A percentile compares a stretch with the other conserved stretches of the same genome.
These are phyloP conservation scores for Stagonosporopsis tanaceti DNA, from an alignment of 2,329 filamentous ascomycete genomes.

Conservation along the genomic window DNA sequence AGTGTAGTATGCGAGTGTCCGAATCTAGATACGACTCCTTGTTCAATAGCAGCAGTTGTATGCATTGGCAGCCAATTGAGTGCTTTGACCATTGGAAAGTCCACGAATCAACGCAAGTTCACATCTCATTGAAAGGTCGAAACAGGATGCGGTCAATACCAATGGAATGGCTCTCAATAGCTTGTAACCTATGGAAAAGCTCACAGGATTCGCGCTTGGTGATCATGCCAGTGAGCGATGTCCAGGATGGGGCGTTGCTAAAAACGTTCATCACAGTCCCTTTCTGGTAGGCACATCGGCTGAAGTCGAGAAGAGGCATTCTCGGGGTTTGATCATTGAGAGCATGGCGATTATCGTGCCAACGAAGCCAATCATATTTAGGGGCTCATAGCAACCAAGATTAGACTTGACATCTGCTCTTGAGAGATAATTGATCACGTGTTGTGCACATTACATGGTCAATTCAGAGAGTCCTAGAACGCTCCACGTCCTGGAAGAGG, in stretches of 20 bases:
- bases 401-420: background rate
- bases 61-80: background rate
- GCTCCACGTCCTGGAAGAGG: constrained; percentile 35
- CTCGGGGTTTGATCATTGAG: background rate
- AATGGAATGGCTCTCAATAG: too few species aligned
- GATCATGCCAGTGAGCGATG: background rate
- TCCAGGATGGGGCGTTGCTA: background rate
- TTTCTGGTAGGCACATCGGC: background rate
- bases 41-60: background rate
- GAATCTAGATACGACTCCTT: background rate
- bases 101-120: background rate
- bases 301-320: background rate
- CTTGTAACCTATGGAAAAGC: too few species aligned
- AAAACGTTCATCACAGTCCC: background rate
- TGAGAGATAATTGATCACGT: background rate
- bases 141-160: background rate
- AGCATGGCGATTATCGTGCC: background rate
- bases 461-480: constrained; percentile 16
- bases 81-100: background rate
- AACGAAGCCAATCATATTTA: background rate
- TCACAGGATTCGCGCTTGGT: background rate
- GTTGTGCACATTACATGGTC: background rate
- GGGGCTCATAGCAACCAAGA: background rate
- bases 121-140: background rate
- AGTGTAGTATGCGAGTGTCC: background rate